phyloP scores from a whole-genome alignment of 2,329 filamentous ascomycete species.

The Calonectria naviculata region DNA sequence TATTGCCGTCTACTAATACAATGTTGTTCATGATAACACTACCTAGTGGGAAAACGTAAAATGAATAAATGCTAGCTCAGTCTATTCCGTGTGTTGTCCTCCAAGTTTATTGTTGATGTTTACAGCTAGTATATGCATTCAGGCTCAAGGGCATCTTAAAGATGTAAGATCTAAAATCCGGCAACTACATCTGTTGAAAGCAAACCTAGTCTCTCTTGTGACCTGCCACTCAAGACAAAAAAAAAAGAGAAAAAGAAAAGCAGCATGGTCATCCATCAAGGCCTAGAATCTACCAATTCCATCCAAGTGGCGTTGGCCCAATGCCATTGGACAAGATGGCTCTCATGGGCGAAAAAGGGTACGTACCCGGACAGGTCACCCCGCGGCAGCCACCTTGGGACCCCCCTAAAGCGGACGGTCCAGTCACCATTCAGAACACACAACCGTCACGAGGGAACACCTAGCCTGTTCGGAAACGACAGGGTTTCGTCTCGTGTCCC shows the following conservation, averaged over 20 bases:
- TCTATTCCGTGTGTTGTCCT: no score
- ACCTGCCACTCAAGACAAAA: not conserved
- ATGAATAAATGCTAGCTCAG: no score
- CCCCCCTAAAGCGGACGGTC: constrained; percentile 4
- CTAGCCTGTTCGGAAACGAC: constrained; percentile 12
- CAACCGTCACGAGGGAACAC: constrained; percentile 19
- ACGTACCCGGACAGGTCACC: not conserved
- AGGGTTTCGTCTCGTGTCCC: constrained; percentile 12
- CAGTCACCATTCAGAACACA: constrained; percentile 4
- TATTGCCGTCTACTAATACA: no score
- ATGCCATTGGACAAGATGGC: not conserved
- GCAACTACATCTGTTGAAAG: not conserved
- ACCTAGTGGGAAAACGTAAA: no score
- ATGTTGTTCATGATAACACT: no score
- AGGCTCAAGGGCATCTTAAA: no score
- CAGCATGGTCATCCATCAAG: not conserved
- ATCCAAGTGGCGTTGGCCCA: not conserved
- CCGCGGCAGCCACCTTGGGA: not conserved
- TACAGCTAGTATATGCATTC: no score
- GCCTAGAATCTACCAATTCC: not conserved
- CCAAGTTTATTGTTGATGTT: no score
- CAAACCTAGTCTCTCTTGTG: not conserved
- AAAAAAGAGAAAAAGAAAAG: not conserved
- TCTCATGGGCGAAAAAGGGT: not conserved
- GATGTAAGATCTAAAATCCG: no score